These are phyloP conservation scores for Lecanicillium sp. DNA, from an alignment of 2,329 filamentous ascomycete genomes.

Conservation along the genomic window DNA sequence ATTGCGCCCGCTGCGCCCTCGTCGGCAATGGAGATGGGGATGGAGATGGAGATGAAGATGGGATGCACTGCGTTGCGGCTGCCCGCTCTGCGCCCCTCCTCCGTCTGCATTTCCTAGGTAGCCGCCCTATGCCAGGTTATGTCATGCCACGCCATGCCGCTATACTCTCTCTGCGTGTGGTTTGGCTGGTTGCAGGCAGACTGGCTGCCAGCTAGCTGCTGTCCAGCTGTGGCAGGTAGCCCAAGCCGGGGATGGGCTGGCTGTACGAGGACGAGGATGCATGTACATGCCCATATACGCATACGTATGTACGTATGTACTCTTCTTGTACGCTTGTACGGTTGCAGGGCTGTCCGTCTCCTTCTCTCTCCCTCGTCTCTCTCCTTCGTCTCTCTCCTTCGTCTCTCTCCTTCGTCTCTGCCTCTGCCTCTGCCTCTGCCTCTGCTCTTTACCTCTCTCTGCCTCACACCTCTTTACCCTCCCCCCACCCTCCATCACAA, in stretches of 20 bases:
- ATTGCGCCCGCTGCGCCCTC: no score
- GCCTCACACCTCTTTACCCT: not conserved
- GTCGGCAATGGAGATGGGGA: not conserved
- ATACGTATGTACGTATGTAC: no score
- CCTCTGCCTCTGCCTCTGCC: no score
- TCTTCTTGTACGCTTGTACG: not conserved
- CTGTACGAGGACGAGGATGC: not conserved
- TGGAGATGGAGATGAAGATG: not conserved
- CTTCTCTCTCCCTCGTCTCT: not conserved
- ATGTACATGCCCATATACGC: not conserved
- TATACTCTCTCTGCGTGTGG: not conserved
- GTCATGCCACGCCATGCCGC: no score
- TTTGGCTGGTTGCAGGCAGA: not conserved
- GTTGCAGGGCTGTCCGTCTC: conserved; percentile 6
- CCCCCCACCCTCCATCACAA: conserved; percentile 6
- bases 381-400: not conserved
- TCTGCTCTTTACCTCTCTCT: not conserved
- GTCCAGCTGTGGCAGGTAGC: no score
- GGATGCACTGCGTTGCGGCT: conserved; percentile 1
- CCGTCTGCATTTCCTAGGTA: no score
- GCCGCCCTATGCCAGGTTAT: no score
- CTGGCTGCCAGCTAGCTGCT: not conserved
- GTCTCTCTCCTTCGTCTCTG: not conserved
- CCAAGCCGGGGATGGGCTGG: no score
- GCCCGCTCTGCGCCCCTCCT: conserved; percentile 3